Evolutionary conservation across 1,284 basidiomycete genomes (phyloP), one percentile per base, ranked within the genome.

Genomic region (Trichosporon coremiiforme): DNA sequence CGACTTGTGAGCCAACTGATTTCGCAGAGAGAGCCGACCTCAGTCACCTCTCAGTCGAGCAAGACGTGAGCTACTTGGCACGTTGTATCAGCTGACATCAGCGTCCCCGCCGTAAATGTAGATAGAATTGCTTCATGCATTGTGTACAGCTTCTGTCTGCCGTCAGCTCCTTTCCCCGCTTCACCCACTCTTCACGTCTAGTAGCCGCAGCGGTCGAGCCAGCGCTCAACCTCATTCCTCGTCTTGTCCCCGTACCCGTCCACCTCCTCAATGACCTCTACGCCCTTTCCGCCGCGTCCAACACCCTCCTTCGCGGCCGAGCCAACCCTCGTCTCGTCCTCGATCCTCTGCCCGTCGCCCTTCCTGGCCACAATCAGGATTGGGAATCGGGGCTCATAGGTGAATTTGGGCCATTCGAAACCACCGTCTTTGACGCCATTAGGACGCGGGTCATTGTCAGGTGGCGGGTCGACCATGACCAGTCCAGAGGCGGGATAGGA

Each of bases 311-410:
- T 64, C 1, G 71, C 77, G 13, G 72, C 76, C 22, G 53, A 53
- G 0, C 75, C 75, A 20, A 78, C 64, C 31, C 79, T 66, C 20
- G 71, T 74, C 55, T 35, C 22, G 35, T 47, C 41, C 41, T 64
- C 41, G 70, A 20, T 10, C 12, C 25, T 15, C 62, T 67, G 69
- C 50, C 64, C 55, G 22, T 68, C 67, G 33, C 45, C 50, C 60
- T 45, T 22, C 47, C 67, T 53, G n/a, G 33, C 41, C 17, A 66
- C 64, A 71, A 90, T 77, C 0, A 87, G 86, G 66, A 90, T 85
- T 0, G 89, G 89, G 78, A 91, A 91, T 55, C 84, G 85, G 2
- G 88, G 87, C 75, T 90, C 89, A 74, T 87, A 90, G 70, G 86
- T 82, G 76, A 90, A 90, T 74, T 87, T 86, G 0, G 87, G 86